phyloP scores from a whole-genome alignment of 1,284 basidiomycete species.

The Pseudozyma tsukubaensis region DNA sequence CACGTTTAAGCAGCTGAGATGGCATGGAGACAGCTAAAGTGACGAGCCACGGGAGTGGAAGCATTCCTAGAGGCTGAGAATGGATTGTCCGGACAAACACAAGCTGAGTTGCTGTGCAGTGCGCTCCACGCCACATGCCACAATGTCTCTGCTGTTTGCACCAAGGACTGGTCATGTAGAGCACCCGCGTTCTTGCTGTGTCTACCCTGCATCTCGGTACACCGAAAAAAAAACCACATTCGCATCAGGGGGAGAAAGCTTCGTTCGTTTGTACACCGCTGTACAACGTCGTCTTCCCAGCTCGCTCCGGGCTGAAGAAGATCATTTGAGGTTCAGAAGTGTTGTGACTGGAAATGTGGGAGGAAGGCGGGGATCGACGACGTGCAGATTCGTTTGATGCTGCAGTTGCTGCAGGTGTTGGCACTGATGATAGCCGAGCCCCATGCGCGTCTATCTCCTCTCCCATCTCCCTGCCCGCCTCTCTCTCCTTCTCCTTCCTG shows the following conservation, averaged over 20 bases:
- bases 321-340: neutral
- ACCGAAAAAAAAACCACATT: no score
- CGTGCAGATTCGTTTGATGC: neutral
- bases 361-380: neutral
- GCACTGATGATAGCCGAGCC: neutral
- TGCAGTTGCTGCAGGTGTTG: neutral
- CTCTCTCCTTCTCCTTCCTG: no score
- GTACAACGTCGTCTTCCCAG: no score
- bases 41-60: neutral
- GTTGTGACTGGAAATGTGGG: neutral
- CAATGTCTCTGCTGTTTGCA: neutral
- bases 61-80: slow-evolving; percentile 12
- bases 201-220: neutral
- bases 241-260: no score
- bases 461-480: no score
- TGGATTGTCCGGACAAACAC: neutral
- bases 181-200: neutral
- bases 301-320: no score
- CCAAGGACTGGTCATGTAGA: neutral
- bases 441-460: neutral
- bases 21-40: neutral
- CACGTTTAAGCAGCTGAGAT: no score
- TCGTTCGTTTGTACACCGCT: no score
- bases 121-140: slow-evolving; percentile 13
- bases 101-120: slow-evolving; percentile 5